Percentiles rank a stretch among this genome's conserved stretches.
Evolutionary conservation across 345 rosid species (phyloP).

Genomic region (Aegle marmelos): DNA sequence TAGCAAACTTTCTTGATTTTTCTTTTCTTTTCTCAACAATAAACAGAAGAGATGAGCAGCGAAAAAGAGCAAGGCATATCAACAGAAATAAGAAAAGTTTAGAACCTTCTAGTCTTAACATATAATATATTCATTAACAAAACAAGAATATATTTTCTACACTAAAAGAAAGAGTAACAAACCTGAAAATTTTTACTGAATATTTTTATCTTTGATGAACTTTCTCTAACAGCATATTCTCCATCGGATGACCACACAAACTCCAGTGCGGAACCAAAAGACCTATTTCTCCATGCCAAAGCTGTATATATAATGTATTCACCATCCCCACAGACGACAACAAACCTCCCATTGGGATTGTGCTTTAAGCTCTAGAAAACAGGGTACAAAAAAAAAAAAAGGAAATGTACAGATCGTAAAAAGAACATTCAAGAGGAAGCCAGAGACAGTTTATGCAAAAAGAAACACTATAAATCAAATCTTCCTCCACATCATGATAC

Average conservation of each 20-base stretch:
- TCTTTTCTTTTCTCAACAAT: neutral
- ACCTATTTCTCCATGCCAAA: constrained; percentile 99
- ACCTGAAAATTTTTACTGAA: constrained; percentile 98
- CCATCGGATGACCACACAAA: constrained; percentile 98
- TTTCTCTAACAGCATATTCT: constrained; percentile 97
- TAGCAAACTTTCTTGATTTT: neutral
- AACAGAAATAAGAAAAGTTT: neutral
- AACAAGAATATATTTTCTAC: neutral
- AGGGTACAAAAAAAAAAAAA: too few species aligned
- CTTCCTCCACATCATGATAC: neutral
- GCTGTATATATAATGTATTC: constrained; percentile 98
- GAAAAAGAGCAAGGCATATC: neutral
- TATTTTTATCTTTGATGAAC: constrained; percentile 84
- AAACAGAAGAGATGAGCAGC: neutral
- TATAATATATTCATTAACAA: neutral
- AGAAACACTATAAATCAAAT: neutral
- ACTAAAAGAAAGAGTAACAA: constrained; percentile 1
- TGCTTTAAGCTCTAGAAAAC: constrained; percentile 81
- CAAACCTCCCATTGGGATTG: constrained; percentile 97
- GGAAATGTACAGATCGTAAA: neutral
- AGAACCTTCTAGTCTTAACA: neutral
- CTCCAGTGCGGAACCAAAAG: constrained; percentile 97
- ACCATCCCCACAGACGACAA: constrained; percentile 98
- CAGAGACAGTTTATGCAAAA: neutral
- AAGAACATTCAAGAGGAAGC: neutral